Conservation (phyloP, 2,329 filamentous ascomycete species). For the Aspergillus alliaceus region DNA sequence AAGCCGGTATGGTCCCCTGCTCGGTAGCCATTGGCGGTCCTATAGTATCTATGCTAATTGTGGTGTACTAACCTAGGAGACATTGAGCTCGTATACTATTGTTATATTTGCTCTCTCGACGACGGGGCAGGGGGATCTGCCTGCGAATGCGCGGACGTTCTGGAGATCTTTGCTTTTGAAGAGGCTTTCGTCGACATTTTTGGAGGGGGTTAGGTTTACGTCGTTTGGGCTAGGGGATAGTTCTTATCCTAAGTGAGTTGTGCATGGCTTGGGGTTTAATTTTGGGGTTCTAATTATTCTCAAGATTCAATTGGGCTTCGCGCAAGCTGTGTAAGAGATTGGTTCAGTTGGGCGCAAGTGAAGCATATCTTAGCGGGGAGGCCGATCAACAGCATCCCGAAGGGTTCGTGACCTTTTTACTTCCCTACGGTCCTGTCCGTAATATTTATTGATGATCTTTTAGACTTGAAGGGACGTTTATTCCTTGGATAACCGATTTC, state of each 20-base stretch:
- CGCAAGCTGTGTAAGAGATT: constrained; percentile 84
- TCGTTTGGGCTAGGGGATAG: constrained; percentile 92
- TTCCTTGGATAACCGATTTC: constrained; percentile 73
- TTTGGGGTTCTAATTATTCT: not conserved
- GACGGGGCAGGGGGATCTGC: constrained; percentile 91
- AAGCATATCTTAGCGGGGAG: constrained; percentile 77
- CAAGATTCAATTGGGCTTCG: constrained; percentile 87
- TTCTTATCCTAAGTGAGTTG: constrained; percentile 78
- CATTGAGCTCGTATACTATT: constrained; percentile 35
- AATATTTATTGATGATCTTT: not conserved
- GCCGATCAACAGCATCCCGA: constrained; percentile 92
- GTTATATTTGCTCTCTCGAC: constrained; percentile 80
- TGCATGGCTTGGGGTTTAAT: too few relatives aligned
- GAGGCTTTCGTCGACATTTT: constrained; percentile 69
- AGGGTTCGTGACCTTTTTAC: constrained; percentile 59
- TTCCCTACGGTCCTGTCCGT: not conserved
- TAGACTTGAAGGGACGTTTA: constrained; percentile 78
- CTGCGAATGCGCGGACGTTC: constrained; percentile 75
- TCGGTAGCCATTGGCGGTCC: not conserved
- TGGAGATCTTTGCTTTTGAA: constrained; percentile 84
- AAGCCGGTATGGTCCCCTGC: constrained; percentile 62
- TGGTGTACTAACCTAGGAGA: constrained; percentile 30
- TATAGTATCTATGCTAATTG: not conserved
- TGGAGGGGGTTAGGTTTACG: constrained; percentile 70
- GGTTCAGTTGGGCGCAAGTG: constrained; percentile 75